Conservation (phyloP, 1,284 basidiomycete genomes). For the Cryptococcus sp. region DNA sequence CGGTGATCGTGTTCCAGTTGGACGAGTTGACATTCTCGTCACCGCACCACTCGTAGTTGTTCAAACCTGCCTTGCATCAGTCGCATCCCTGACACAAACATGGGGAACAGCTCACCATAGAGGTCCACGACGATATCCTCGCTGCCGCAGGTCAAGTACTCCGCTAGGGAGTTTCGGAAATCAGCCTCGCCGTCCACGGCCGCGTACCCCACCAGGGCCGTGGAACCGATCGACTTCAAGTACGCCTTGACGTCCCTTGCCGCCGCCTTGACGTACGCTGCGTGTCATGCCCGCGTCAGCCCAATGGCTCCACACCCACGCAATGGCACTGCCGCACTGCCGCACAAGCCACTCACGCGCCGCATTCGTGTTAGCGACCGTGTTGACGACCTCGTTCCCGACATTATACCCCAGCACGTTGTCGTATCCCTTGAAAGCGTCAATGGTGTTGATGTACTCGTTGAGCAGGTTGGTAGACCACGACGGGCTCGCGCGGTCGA, state of each 20-base stretch:
- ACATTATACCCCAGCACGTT: slow-evolving; percentile 79
- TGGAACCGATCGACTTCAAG: slow-evolving; percentile 65
- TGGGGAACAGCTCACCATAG: slow-evolving; percentile 65
- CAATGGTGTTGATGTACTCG: slow-evolving; percentile 72
- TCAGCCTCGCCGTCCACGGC: slow-evolving; percentile 69
- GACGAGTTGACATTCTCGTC: slow-evolving; percentile 58
- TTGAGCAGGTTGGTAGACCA: slow-evolving; percentile 83
- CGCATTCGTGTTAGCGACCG: slow-evolving; percentile 59
- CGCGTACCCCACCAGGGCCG: slow-evolving; percentile 75
- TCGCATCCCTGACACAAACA: not conserved
- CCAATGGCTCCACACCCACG: not conserved
- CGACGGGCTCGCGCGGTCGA: slow-evolving; percentile 67
- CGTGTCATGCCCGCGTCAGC: slow-evolving; percentile 4
- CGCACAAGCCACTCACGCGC: slow-evolving; percentile 50
- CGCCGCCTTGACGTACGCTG: slow-evolving; percentile 81
- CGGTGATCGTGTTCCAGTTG: slow-evolving; percentile 51
- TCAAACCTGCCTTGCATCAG: slow-evolving; percentile 28
- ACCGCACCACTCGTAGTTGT: slow-evolving; percentile 70
- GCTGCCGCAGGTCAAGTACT: slow-evolving; percentile 77
- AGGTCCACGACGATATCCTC: slow-evolving; percentile 71
- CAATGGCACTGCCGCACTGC: no score
- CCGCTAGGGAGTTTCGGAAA: slow-evolving; percentile 68
- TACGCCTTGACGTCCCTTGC: slow-evolving; percentile 84
- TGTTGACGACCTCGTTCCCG: slow-evolving; percentile 80
- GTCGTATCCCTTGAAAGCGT: slow-evolving; percentile 72